A percentile compares a stretch with the other conserved stretches of the same genome.
Evolutionary conservation across 2,329 filamentous ascomycete species (phyloP).

Genomic region (Aureobasidium sp.): DNA sequence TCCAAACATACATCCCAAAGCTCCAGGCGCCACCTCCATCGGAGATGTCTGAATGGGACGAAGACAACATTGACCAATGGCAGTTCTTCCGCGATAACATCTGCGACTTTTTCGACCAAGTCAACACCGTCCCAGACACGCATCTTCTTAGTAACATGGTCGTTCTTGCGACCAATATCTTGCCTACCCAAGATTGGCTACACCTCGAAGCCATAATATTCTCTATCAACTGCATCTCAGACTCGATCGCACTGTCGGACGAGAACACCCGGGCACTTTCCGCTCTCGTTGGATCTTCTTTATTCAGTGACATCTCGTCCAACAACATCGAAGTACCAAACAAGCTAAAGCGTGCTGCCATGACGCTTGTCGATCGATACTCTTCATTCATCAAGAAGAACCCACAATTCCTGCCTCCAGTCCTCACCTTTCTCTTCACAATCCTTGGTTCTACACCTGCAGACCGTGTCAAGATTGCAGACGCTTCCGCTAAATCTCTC

Average conservation of each 20-base stretch:
- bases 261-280: slow-evolving; percentile 50
- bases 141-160: slow-evolving; percentile 40
- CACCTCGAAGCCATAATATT: slow-evolving; percentile 44
- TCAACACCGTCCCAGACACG: slow-evolving; percentile 48
- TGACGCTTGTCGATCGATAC: slow-evolving; percentile 63
- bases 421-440: slow-evolving; percentile 65
- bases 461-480: slow-evolving; percentile 43
- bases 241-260: slow-evolving; percentile 26
- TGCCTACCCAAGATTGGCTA: slow-evolving; percentile 37
- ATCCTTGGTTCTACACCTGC: slow-evolving; percentile 49
- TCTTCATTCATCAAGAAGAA: slow-evolving; percentile 69
- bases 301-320: slow-evolving; percentile 42
- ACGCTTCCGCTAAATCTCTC: slow-evolving; percentile 67
- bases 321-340: slow-evolving; percentile 44
- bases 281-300: slow-evolving; percentile 55
- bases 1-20: slow-evolving; percentile 15
- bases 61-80: slow-evolving; percentile 58
- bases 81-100: slow-evolving; percentile 68
- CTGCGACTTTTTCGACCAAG: slow-evolving; percentile 65
- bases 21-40: slow-evolving; percentile 48
- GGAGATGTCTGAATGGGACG: slow-evolving; percentile 58
- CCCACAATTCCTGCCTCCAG: slow-evolving; percentile 56
- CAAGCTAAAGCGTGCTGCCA: slow-evolving; percentile 57
- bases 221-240: slow-evolving; percentile 58
- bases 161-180: slow-evolving; percentile 32